Evolutionary conservation across 2,329 filamentous ascomycete species (phyloP).

Genomic region (Fusarium chaquense): DNA sequence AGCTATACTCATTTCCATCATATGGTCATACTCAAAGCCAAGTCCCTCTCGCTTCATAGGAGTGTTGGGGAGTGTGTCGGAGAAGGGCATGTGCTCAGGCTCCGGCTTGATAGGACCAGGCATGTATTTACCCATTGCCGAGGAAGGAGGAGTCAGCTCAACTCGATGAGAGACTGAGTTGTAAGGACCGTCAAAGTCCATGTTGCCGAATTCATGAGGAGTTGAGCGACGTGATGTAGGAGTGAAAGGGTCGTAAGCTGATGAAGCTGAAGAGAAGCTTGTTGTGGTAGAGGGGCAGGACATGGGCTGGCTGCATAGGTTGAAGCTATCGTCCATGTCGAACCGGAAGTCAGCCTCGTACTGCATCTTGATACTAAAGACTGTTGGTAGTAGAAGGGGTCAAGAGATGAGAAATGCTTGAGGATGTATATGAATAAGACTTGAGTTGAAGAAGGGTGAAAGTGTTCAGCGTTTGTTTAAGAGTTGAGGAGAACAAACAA

Average conservation of each 20-base stretch:
- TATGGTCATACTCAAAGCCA: slow-evolving; percentile 55
- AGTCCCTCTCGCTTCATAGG: slow-evolving; percentile 55
- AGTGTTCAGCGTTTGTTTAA: slow-evolving; percentile 34
- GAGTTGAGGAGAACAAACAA: slow-evolving; percentile 34
- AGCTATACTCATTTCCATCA: slow-evolving; percentile 54
- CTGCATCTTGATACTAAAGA: slow-evolving; percentile 51
- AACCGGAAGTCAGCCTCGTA: slow-evolving; percentile 56
- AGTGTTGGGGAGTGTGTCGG: slow-evolving; percentile 51
- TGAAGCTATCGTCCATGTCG: slow-evolving; percentile 57
- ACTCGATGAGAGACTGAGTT: slow-evolving; percentile 44
- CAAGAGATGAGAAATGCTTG: slow-evolving; percentile 14
- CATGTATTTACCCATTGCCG: slow-evolving; percentile 52
- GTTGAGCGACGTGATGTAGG: slow-evolving; percentile 60
- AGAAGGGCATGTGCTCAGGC: slow-evolving; percentile 51
- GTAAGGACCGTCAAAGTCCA: slow-evolving; percentile 55
- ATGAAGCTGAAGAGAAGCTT: slow-evolving; percentile 58
- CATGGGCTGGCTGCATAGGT: slow-evolving; percentile 53
- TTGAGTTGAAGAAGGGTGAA: slow-evolving; percentile 34
- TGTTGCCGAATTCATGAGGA: slow-evolving; percentile 53
- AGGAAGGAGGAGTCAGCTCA: slow-evolving; percentile 55
- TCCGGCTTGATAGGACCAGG: slow-evolving; percentile 53
- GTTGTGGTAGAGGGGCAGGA: slow-evolving; percentile 52
- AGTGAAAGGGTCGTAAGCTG: slow-evolving; percentile 59
- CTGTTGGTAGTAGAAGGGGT: slow-evolving; percentile 18
- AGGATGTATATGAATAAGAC: slow-evolving; percentile 27